Percentiles rank a stretch among this genome's conserved stretches.
Evolutionary conservation across 257 asterid species (phyloP).

Genomic region (Anisodus acutangulus): DNA sequence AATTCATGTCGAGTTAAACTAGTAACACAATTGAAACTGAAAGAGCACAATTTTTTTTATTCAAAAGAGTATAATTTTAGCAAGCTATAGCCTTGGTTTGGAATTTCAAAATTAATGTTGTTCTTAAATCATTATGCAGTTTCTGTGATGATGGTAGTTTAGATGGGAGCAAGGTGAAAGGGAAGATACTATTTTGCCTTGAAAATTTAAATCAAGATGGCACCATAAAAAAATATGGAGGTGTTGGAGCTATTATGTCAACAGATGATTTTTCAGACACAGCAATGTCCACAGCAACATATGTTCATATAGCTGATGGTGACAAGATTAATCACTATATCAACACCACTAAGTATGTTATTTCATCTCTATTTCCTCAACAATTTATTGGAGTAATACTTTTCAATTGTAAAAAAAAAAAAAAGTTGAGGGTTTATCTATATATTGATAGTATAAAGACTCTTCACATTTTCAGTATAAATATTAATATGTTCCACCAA

Average conservation of each 20-base stretch:
- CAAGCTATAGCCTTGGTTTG: background rate
- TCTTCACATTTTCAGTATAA: too few relatives aligned
- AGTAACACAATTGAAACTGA: too few relatives aligned
- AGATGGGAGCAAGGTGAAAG: conserved; percentile 49
- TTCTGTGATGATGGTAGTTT: conserved; percentile 52
- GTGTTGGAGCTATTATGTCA: conserved; percentile 56
- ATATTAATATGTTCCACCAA: too few relatives aligned
- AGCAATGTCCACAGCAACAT: conserved; percentile 45
- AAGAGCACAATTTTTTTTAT: too few relatives aligned
- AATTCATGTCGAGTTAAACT: too few relatives aligned
- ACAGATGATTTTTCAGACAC: conserved; percentile 30
- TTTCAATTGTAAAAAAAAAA: background rate
- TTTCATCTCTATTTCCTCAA: background rate
- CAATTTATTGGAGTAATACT: background rate
- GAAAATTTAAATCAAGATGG: conserved; percentile 37
- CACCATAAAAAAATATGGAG: conserved; percentile 43
- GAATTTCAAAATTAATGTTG: background rate
- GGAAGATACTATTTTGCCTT: conserved; percentile 56
- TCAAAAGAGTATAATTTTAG: too few relatives aligned
- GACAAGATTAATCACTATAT: conserved; percentile 51
- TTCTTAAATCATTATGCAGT: conserved; percentile 35
- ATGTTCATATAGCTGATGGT: conserved; percentile 45
- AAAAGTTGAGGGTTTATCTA: too few relatives aligned
- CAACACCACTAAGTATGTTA: conserved; percentile 58
- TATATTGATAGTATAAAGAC: too few relatives aligned